These are phyloP conservation scores for Phytopythium oedochilum DNA, from an alignment of 352 stramenopile genomes.

Conservation along the genomic window DNA sequence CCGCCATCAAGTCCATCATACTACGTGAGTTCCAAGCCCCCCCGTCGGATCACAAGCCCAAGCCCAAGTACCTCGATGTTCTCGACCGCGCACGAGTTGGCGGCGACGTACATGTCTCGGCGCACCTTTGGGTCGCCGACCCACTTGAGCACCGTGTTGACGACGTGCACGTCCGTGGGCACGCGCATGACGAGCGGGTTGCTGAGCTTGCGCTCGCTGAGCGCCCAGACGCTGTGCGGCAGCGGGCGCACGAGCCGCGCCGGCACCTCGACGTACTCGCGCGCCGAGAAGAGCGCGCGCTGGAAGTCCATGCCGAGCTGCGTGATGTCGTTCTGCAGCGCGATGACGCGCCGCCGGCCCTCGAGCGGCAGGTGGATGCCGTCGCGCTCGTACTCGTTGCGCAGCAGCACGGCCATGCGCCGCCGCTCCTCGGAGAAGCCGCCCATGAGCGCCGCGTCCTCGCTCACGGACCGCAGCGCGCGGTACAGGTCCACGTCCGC, in stretches of 20 bases:
- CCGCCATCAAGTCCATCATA: neutral
- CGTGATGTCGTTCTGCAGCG: conserved; percentile 87
- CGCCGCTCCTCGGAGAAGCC: conserved; percentile 86
- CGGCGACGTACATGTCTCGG: conserved; percentile 88
- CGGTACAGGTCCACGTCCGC: conserved; percentile 89
- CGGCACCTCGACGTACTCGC: conserved; percentile 63
- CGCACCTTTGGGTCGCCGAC: conserved; percentile 67
- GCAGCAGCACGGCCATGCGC: conserved; percentile 86
- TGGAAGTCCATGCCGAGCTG: conserved; percentile 87
- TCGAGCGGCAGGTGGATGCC: conserved; percentile 89
- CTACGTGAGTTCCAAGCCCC: neutral
- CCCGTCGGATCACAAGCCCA: too few species aligned
- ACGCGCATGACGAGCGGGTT: conserved; percentile 59
- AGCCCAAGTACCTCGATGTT: conserved; percentile 39
- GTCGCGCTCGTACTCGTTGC: conserved; percentile 94
- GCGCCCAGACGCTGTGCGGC: conserved; percentile 49
- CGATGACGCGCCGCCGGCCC: conserved; percentile 75
- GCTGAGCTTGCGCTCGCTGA: conserved; percentile 65
- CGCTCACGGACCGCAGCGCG: conserved; percentile 66
- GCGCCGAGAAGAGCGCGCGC: conserved; percentile 67
- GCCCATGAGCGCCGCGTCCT: conserved; percentile 44
- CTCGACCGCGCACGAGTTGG: conserved; percentile 77
- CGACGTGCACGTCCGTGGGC: conserved; percentile 82
- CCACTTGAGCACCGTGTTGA: conserved; percentile 92
- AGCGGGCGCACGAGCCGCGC: conserved; percentile 46